Base-by-base conservation (phyloP, 2,329 filamentous ascomycete genomes). In the Cercospora sp. region DNA sequence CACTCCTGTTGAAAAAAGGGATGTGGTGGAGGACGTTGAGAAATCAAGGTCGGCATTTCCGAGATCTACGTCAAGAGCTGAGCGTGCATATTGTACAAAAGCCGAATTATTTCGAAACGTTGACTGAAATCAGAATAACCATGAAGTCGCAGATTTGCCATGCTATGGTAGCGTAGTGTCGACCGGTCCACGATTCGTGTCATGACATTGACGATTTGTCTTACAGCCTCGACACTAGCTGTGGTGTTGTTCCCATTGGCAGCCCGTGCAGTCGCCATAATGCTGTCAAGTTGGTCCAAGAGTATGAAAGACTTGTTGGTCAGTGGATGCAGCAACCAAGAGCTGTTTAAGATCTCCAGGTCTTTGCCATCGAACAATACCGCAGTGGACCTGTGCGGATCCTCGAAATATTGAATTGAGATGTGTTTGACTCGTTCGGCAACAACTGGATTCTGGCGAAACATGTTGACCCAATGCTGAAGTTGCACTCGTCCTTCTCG, bases 61-160 rank as follows among this genome's bases (percentile, higher is more conserved):
- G n/a, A n/a, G n/a, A n/a, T n/a, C n/a, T n/a, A n/a, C n/a, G n/a
- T n/a, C n/a, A n/a, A n/a, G n/a, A n/a, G n/a, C n/a, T n/a, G n/a
- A n/a, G n/a, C n/a, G n/a, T n/a, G n/a, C n/a, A n/a, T n/a, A 57
- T 59, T 59, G 28, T 59, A 59, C 55, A 59, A n/a, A 4, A 28
- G 16, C 31, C 55, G 55, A 23, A 72, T 66, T n/a, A 69, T 62
- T 62, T 72, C 70, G 20, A 72, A 70, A 9, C 64, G 64, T 30
- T 70, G 64, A 31, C 68, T 65, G n/a, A 69, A 67, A 20, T 72
- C 68, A n/a, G 68, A 65, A 33, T 70, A 67, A 2, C 68, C 68
- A 51, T 72, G 68, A 9, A 69, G 63, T 36, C 67, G 48, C 7
- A 63, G n/a, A 58, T 70, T 70, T 23, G 66, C 62, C 68, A 72